Base-by-base conservation (phyloP, 202 grass and related monocot genomes). In the Dendrocalamus latiflorus region DNA sequence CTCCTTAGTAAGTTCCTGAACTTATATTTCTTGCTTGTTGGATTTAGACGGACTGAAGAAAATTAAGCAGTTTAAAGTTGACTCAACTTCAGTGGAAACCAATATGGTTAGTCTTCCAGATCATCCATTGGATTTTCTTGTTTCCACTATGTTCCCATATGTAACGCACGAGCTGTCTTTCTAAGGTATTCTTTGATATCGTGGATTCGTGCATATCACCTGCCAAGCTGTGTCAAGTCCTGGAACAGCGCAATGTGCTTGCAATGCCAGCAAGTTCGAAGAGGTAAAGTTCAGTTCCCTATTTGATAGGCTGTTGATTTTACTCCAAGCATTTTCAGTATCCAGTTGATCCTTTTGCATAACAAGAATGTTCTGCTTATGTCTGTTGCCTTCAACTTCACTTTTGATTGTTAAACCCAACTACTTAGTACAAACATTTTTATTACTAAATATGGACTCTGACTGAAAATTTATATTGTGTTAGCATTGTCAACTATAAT, bases 171-270 rank as follows among this genome's bases (percentile, higher is more conserved):
- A 3, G 3, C 0, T 72, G 14, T 39, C 11, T 78, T 48, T 26
- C 33, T 24, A 65, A 98, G 96, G 87, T 98, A n/a, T 98, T 92
- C 51, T 95, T 95, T 56, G 71, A 90, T 75, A 89, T 98, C 6
- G 68, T 57, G 43, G 87, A 95, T 60, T 84, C 91, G 18, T 64
- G 60, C 78, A 82, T 95, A 65, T 79, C 93, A 48, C 79, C 96
- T 78, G 72, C 14, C 20, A 92, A 83, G 15, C 83, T 98, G 60
- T 99, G 93, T 51, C 56, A 89, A 87, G 70, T 77, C 64, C 81
- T 99, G 76, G 86, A 93, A 77, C 83, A 94, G 6, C 77, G 64
- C 57, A 85, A 85, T 77, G 91, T 99, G 56, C 91, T 99, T 86
- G 84, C 87, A 56, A 95, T 95, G 96, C 87, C 93, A 41, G 80